Evolutionary conservation across 2,329 filamentous ascomycete genomes (phyloP), one percentile per base, ranked within the genome.

Genomic region (Pseudogymnoascus sp.): DNA sequence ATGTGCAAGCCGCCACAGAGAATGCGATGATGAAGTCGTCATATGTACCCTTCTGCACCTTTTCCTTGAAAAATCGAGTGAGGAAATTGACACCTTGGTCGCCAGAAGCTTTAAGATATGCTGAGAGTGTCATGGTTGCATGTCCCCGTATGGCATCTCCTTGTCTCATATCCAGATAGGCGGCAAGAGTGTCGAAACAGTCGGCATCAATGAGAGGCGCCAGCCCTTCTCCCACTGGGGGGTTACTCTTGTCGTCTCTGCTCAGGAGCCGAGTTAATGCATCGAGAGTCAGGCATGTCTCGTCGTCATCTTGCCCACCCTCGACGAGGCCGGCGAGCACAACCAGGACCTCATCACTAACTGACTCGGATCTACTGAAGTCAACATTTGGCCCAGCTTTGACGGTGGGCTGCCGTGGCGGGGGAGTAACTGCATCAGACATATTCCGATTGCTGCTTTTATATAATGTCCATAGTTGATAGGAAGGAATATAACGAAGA

Each of bases 21-120:
- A 97, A 97, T 5, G 93, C 93, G 60, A 95, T 82, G 62, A 96
- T 91, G 68, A 96, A 85, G 75, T 96, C 91, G 70, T 97, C 93
- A 67, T 92, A 90, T 23, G 89, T 93, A 61, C 87, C 87, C 67
- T 88, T 86, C 68, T 83, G 78, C 15, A 96, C 81, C 62, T 88
- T 86, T 15, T 83, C 79, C 62, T 87, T 87, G 73, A 97, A 89
- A 73, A 95, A 93, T 4, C 83, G 82, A 4, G 84, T 83, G 60
- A 97, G 84, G 67, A 87, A 83, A 67, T 85, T 81, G 67, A 86
- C 82, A 3, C 91, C 91, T 6, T 84, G 82, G 11, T 93, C 84
- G 62, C 86, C 85, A 2, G 89, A 86, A 29, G 88, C 86, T 73
- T 93, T 89, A 65, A 97, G 83, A 71, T 95, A 90, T 69, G 93